These are phyloP conservation scores for Neobulgaria alba DNA, from an alignment of 2,329 filamentous ascomycete species.

Conservation along the genomic window DNA sequence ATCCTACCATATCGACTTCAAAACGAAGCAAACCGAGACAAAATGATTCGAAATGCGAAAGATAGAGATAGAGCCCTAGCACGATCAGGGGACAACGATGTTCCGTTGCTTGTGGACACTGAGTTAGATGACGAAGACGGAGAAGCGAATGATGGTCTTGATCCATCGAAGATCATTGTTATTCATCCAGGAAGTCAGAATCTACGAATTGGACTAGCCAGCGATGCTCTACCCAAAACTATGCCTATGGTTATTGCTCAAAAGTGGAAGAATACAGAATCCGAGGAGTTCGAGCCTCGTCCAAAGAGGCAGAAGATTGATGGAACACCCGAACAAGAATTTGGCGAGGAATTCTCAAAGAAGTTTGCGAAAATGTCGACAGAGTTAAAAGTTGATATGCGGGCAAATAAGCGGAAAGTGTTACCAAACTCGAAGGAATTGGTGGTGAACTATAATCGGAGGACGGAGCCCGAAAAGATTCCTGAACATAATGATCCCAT, in stretches of 20 bases:
- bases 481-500: slow-evolving; percentile 91
- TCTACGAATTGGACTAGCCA: slow-evolving; percentile 87
- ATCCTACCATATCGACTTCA: slow-evolving; percentile 82
- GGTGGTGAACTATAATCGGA: slow-evolving; percentile 87
- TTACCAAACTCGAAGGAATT: slow-evolving; percentile 96
- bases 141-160: slow-evolving; percentile 51
- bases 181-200: slow-evolving; percentile 96
- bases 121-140: slow-evolving; percentile 46
- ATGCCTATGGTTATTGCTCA: slow-evolving; percentile 88
- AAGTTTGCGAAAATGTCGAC: slow-evolving; percentile 75
- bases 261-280: slow-evolving; percentile 69
- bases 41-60: slow-evolving; percentile 76
- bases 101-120: slow-evolving; percentile 48
- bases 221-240: slow-evolving; percentile 87
- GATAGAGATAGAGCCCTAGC: slow-evolving; percentile 81
- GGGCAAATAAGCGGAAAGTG: slow-evolving; percentile 87
- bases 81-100: slow-evolving; percentile 60
- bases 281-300: slow-evolving; percentile 71
- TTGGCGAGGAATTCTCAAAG: slow-evolving; percentile 72
- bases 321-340: slow-evolving; percentile 63
- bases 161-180: slow-evolving; percentile 85
- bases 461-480: slow-evolving; percentile 76
- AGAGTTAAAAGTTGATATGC: slow-evolving; percentile 85
- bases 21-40: slow-evolving; percentile 75
- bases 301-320: slow-evolving; percentile 59